Conservation (phyloP, 148 eudicot genomes). For the Fallopia convolvulus region DNA sequence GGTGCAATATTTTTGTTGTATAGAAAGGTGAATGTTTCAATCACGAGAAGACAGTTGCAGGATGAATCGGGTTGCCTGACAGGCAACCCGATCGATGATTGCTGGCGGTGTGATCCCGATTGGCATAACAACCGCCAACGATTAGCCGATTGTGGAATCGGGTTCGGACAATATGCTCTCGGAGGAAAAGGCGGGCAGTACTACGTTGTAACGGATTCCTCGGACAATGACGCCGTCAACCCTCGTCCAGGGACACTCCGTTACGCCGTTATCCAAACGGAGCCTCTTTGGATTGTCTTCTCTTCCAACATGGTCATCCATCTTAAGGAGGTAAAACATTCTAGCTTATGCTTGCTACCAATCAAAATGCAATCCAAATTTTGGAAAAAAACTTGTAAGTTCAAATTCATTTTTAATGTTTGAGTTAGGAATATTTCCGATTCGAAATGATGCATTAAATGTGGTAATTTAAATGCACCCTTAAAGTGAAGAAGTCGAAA, state of each 20-base stretch:
- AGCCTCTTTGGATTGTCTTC: conserved; percentile 86
- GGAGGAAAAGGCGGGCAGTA: conserved; percentile 85
- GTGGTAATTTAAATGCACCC: too few relatives aligned
- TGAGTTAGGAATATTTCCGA: too few relatives aligned
- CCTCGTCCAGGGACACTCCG: conserved; percentile 83
- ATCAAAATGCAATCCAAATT: neutral
- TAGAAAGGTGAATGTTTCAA: conserved; percentile 66
- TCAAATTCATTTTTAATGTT: too few relatives aligned
- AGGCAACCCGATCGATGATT: conserved; percentile 87
- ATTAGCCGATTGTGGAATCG: conserved; percentile 76
- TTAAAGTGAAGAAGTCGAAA: too few relatives aligned
- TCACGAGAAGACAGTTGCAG: conserved; percentile 51
- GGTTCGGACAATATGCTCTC: conserved; percentile 75
- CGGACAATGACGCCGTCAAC: conserved; percentile 65
- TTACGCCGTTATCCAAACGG: conserved; percentile 64
- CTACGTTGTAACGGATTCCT: conserved; percentile 71
- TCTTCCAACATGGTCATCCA: conserved; percentile 68
- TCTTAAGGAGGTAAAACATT: conserved; percentile 36
- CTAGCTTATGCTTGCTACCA: neutral
- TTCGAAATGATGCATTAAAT: too few relatives aligned
- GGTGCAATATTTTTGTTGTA: neutral
- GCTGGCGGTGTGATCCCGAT: conserved; percentile 86
- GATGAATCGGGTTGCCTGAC: conserved; percentile 44
- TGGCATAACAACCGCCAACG: conserved; percentile 77
- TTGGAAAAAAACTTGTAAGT: too few relatives aligned